Base-by-base conservation (phyloP, 192 early-diverging fungal genomes). In the Coemansia sp. region DNA sequence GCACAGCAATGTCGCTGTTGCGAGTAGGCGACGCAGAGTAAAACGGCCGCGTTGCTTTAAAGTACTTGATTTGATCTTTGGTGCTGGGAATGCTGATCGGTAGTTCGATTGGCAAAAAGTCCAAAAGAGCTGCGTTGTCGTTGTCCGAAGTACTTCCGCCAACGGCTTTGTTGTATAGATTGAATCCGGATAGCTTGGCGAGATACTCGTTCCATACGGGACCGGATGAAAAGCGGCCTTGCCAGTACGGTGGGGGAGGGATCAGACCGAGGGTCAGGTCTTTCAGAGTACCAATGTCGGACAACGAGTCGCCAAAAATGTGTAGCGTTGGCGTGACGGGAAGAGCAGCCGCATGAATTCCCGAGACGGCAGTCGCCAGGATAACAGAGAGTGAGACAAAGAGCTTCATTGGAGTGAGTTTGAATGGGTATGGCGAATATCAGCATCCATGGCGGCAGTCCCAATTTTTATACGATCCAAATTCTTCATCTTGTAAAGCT, bases 161-260 rank as follows among this genome's bases (percentile, higher is more conserved):
- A 36, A 57, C 40, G 0, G 73, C 73, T 49, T 66, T 58, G 54
- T 66, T 70, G 36, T 70, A 62, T n/a, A 75, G 63, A 15, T 69
- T 37, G 28, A 37, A 63, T 3, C 51, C 57, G 10, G 57, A 58
- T 1, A 75, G 68, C 50, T 75, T 69, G 46, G 63, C 63, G 21
- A 63, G 31, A 25, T 75, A 75, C 64, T 75, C 73, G 54, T 69
- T 70, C 73, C 73, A 75, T 10, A 70, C 68, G 5, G 67, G 68
- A 2, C 73, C 68, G 0, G 59, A 64, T 0, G 63, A 66, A 44
- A 70, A 69, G 4, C 68, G 73, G 28, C 73, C 73, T n/a, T 75
- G 8, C 73, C 73, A 75, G 55, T 75, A 70, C 0, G 68, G 65
- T n/a, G 21, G 19, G 1, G 66, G 65, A 20, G 72, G 71, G 11